Evolutionary conservation across 371 early-diverging fungal species (phyloP).

Genomic region (Lichtheimia ornata): DNA sequence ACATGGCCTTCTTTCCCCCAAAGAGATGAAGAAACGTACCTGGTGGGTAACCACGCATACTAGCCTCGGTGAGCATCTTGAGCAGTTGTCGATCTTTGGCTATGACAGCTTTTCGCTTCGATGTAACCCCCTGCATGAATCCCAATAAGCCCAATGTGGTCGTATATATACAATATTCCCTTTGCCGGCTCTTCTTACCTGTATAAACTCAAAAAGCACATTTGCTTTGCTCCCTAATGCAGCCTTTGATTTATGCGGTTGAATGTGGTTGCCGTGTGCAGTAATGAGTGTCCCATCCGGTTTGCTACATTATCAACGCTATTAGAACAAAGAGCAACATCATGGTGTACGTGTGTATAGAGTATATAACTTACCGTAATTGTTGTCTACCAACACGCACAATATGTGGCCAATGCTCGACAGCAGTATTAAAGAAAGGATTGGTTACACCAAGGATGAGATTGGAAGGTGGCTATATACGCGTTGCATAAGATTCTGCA

Average conservation of each 20-base stretch:
- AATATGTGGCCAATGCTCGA: slow-evolving; percentile 92
- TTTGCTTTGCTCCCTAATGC: slow-evolving; percentile 35
- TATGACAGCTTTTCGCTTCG: slow-evolving; percentile 82
- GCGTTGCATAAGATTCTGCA: background rate
- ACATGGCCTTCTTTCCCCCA: background rate
- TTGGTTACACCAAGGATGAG: slow-evolving; percentile 93
- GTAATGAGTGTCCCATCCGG: slow-evolving; percentile 48
- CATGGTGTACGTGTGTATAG: background rate
- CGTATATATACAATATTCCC: background rate
- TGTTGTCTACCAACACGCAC: slow-evolving; percentile 73
- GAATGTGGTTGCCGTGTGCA: slow-evolving; percentile 29
- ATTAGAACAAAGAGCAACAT: too few species aligned
- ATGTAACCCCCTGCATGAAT: slow-evolving; percentile 54
- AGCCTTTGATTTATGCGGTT: slow-evolving; percentile 24
- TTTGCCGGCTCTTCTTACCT: slow-evolving; percentile 28
- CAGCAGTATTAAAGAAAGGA: slow-evolving; percentile 86
- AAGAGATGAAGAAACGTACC: slow-evolving; percentile 26
- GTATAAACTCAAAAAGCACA: slow-evolving; percentile 56
- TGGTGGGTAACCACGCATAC: slow-evolving; percentile 66
- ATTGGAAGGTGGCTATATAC: slow-evolving; percentile 72
- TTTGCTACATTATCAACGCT: slow-evolving; percentile 25
- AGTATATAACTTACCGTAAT: slow-evolving; percentile 37
- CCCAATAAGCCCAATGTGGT: too few species aligned
- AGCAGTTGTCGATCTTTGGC: slow-evolving; percentile 74
- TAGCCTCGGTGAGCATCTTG: slow-evolving; percentile 69